Base-by-base conservation (phyloP, 495 filamentous ascomycete species). In the Aspergillus coremiiformis region DNA sequence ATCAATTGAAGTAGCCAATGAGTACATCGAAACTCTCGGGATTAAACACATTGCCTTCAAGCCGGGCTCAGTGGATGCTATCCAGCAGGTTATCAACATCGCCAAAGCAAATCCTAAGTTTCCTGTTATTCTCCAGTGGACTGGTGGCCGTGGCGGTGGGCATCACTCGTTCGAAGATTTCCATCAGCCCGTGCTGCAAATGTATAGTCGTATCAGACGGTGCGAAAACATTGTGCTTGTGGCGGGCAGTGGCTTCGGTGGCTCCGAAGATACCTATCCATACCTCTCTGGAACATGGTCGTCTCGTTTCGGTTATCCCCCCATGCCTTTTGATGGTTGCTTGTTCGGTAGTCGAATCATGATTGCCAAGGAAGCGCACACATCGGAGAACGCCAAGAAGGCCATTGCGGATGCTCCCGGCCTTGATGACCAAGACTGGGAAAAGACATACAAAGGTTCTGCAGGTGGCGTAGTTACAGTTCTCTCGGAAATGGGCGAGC, bases 381-480 rank as follows among this genome's bases (percentile, higher is more conserved):
- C 93, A 2, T 95, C 90, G 49, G 83, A 81, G 65, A 88, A 86
- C 47, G 93, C 92, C 47, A 98, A 98, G 76, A 83, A 94, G 71
- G 93, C 93, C 32, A 98, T 98, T 59, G 83, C 86, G 23, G 90
- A 95, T 57, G 93, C 92, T 10, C 80, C 84, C 52, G 93, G 93
- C 56, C 76, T 96, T 15, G 87, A 90, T 44, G 91, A 98, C 61
- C 69, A 71, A 55, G 81, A 95, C 51, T 98, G 93, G 93, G 93
- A 96, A 73, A 87, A 94, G 75, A 96, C 92, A 12, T 97, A 96
- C 77, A 92, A 93, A 67, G 85, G 88, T 4, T 72, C 89, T 33
- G 86, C 90, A 39, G 93, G 93, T 62, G 93, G 93, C 61, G 85
- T 98, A 24, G 89, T 98, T 60, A 96, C 93, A n/a, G 92, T 98